These are phyloP conservation scores for Prunus davidiana DNA, from an alignment of 306 rosid species.

Conservation along the genomic window DNA sequence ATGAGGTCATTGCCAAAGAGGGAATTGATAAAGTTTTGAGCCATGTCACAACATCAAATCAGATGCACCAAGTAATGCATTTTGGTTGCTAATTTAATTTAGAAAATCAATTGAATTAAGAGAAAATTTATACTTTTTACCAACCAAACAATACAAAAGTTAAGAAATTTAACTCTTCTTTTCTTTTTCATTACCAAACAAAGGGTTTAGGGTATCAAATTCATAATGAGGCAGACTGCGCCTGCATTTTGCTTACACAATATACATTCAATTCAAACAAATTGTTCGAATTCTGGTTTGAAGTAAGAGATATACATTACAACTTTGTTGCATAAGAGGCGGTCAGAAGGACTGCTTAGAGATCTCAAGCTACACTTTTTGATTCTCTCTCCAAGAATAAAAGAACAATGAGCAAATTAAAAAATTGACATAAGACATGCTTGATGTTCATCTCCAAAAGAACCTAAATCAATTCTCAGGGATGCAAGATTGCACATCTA, in stretches of 20 bases:
- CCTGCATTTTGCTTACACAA: slow-evolving; percentile 8
- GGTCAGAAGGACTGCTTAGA: neutral
- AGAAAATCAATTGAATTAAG: no score
- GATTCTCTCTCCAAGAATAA: slow-evolving; percentile 23
- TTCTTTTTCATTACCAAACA: slow-evolving; percentile 10
- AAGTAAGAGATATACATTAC: slow-evolving; percentile 17
- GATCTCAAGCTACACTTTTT: slow-evolving; percentile 18
- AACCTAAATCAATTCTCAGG: slow-evolving; percentile 19
- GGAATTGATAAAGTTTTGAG: neutral
- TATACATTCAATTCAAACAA: slow-evolving; percentile 20
- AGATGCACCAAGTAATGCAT: neutral
- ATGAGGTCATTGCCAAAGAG: neutral
- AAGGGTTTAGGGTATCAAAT: neutral
- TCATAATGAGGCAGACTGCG: slow-evolving; percentile 1
- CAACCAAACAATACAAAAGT: neutral
- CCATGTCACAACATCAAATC: neutral
- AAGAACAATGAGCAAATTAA: slow-evolving; percentile 18
- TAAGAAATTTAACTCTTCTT: neutral
- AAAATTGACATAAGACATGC: neutral
- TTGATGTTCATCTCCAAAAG: slow-evolving; percentile 23
- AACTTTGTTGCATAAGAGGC: neutral
- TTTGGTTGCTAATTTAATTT: no score
- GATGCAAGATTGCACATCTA: slow-evolving; percentile 24
- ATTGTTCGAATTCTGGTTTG: slow-evolving; percentile 20
- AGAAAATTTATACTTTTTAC: no score